phyloP scores from a whole-genome alignment of 441 rosid genomes.

The Mallotus japonicus region DNA sequence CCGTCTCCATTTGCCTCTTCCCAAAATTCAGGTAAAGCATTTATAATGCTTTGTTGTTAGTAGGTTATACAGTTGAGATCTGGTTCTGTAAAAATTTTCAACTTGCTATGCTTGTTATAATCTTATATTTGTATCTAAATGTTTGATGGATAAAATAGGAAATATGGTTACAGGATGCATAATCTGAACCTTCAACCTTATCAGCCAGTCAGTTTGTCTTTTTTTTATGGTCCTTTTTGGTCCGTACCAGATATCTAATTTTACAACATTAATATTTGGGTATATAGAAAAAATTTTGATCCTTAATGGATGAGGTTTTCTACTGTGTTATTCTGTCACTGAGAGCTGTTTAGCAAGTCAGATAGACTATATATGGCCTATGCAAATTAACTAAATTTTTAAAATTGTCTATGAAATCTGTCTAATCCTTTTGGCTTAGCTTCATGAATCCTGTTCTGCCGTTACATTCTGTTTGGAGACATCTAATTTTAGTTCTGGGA shows the following conservation, averaged over 20 bases:
- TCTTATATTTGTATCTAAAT: background rate
- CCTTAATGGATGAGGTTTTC: background rate
- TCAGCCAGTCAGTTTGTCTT: background rate
- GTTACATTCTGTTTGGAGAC: background rate
- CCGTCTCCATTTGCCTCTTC: conserved; percentile 77
- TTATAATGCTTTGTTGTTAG: conserved; percentile 2
- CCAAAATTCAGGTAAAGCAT: conserved; percentile 63
- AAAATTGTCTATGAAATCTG: background rate
- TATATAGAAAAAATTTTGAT: background rate
- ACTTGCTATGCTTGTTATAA: background rate
- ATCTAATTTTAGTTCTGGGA: background rate
- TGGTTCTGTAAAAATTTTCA: background rate
- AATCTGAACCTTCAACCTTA: background rate
- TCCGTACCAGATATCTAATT: background rate
- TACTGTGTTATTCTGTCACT: background rate
- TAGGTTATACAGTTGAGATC: background rate
- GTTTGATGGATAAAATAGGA: background rate
- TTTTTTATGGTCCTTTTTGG: background rate
- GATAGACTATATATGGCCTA: conserved; percentile 4
- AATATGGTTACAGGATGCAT: background rate
- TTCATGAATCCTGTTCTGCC: background rate
- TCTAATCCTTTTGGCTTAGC: background rate
- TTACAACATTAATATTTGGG: background rate
- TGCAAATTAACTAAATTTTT: background rate
- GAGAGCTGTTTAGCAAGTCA: conserved; percentile 2